Percentiles rank a stretch among this genome's conserved stretches.
These are phyloP conservation scores for Rhizophora apiculata DNA, from an alignment of 345 rosid genomes.

Conservation along the genomic window DNA sequence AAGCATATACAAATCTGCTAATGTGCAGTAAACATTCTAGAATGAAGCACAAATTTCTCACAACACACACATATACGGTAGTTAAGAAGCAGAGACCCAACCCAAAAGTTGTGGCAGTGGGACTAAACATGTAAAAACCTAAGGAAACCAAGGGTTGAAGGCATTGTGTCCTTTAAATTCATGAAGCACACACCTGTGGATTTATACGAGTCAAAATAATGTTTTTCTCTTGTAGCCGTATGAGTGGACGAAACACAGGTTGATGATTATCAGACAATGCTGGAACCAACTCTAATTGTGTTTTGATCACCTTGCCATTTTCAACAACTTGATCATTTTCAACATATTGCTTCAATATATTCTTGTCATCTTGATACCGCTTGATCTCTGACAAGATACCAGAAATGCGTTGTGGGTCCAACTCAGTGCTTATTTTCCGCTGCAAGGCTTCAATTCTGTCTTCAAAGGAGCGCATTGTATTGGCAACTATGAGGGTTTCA, in stretches of 20 bases:
- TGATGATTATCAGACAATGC: constrained; percentile 77
- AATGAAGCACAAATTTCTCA: constrained; percentile 1
- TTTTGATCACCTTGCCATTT: constrained; percentile 80
- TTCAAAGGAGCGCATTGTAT: constrained; percentile 94
- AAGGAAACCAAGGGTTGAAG: neutral
- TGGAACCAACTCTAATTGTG: constrained; percentile 70
- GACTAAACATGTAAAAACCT: neutral
- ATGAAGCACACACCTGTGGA: constrained; percentile 61
- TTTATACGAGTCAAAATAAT: constrained; percentile 94
- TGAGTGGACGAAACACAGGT: constrained; percentile 75
- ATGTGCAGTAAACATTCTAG: too few relatives aligned
- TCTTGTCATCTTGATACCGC: constrained; percentile 90
- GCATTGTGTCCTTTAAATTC: constrained; percentile 3
- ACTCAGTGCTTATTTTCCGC: constrained; percentile 67
- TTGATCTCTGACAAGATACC: constrained; percentile 78
- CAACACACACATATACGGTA: too few relatives aligned
- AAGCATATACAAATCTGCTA: too few relatives aligned
- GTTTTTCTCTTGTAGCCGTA: constrained; percentile 83
- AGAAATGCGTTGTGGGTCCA: constrained; percentile 67
- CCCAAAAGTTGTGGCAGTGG: neutral
- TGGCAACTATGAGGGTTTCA: constrained; percentile 95
- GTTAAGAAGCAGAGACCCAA: neutral
- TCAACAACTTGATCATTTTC: constrained; percentile 92
- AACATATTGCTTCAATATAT: constrained; percentile 83
- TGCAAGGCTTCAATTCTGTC: constrained; percentile 79